Base-by-base conservation (phyloP, 1,284 basidiomycete genomes). In the Pseudozyma sp. region DNA sequence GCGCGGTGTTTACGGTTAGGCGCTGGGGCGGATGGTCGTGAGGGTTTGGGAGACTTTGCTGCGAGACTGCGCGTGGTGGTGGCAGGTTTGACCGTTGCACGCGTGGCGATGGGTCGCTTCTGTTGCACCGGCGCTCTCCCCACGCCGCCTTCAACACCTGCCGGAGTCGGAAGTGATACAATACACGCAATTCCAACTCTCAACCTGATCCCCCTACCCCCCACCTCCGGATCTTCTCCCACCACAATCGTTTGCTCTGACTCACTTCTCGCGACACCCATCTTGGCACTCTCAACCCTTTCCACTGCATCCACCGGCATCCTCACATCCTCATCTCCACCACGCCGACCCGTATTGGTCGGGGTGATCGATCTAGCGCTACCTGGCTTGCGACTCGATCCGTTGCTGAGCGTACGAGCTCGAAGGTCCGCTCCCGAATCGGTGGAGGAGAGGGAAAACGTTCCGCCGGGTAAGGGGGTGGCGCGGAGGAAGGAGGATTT, bases 181-280 rank as follows among this genome's bases (percentile, higher is more conserved):
- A 79, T 68, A 59, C 77, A 79, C 9, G 75, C 51, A 13, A 77
- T 77, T 4, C 71, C 75, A 3, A 67, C 54, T 39, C 33, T 37
- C 43, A 67, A 51, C 13, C 54, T 43, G 6, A 67, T 48, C 9
- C 64, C 55, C 31, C 33, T 24, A 37, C 37, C 24, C 6, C 13
- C 43, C 39, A 7, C 9, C 31, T 16, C 30, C 5, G 17, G 19
- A n/a, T 33, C 47, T 40, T 7, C 19, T 39, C 3, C 19, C 1
- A 24, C 31, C 4, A 56, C 44, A 14, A 67, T 67, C 10, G 65
- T 67, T 35, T 49, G 52, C 2, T 33, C 46, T 17, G 58, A 57
- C 7, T 61, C 54, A 30, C 57, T 55, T 24, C 44, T 39, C 7
- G 37, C 17, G 35, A 59, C 4, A 11, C 14, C 43, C 5, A 24